A percentile compares a stretch with the other conserved stretches of the same genome.
Conservation (phyloP, 495 filamentous ascomycete species). For the Aspergillus nidulans region DNA sequence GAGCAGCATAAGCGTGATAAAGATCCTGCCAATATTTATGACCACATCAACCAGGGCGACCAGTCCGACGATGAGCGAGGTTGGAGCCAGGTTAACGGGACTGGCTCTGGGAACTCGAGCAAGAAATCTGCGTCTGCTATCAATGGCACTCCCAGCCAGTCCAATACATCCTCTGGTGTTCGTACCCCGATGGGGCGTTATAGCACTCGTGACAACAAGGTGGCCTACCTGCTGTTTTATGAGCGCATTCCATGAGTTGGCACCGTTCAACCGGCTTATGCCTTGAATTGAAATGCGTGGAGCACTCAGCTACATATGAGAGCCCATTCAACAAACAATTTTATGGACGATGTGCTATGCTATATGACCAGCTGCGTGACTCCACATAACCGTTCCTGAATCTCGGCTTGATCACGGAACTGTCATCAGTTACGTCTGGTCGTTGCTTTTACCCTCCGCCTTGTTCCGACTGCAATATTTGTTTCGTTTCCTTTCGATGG, state of each 20-base stretch:
- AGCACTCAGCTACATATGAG: no score
- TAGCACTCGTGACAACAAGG: slow-evolving; percentile 84
- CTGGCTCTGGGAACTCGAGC: slow-evolving; percentile 42
- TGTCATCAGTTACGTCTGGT: background rate
- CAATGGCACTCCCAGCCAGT: slow-evolving; percentile 56
- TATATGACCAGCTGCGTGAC: background rate
- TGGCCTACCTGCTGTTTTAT: slow-evolving; percentile 95
- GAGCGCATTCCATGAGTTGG: slow-evolving; percentile 58
- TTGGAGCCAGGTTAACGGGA: slow-evolving; percentile 81
- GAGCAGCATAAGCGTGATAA: slow-evolving; percentile 61
- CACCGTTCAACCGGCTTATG: background rate
- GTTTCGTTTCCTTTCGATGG: background rate
- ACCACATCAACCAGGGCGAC: slow-evolving; percentile 60
- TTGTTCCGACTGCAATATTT: background rate
- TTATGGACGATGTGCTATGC: no score
- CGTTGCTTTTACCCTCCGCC: background rate
- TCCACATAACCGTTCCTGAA: background rate
- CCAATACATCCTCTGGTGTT: slow-evolving; percentile 49
- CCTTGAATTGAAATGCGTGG: background rate
- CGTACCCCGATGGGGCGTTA: slow-evolving; percentile 60
- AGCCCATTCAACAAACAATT: no score
- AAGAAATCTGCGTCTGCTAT: slow-evolving; percentile 64
- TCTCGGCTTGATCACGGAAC: background rate
- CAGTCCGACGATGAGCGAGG: slow-evolving; percentile 56
- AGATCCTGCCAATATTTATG: slow-evolving; percentile 62